Conservation (phyloP, 2,329 filamentous ascomycete species). For the Raffaelea ambrosiae region DNA sequence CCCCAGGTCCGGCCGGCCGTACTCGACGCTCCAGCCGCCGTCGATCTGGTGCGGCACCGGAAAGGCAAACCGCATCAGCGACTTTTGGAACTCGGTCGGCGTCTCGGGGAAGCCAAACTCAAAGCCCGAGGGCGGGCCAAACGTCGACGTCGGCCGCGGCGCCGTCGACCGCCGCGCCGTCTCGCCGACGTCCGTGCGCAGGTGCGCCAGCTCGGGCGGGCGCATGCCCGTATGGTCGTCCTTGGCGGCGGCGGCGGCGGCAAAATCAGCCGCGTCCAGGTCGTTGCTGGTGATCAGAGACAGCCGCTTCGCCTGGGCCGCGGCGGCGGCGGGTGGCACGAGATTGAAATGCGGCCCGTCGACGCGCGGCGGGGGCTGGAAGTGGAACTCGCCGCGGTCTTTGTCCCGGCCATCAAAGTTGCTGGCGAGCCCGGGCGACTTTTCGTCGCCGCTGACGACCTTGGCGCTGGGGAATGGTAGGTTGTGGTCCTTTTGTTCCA, state of each 20-base stretch:
- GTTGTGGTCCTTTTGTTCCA: no score
- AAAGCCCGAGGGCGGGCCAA: constrained; percentile 55
- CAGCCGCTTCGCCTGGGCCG: neutral
- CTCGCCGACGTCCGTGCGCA: constrained; percentile 36
- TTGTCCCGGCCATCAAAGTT: constrained; percentile 3
- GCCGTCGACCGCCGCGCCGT: constrained; percentile 9
- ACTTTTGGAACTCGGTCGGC: constrained; percentile 82
- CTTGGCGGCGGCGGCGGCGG: neutral
- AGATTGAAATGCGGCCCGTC: constrained; percentile 52
- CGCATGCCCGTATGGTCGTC: constrained; percentile 15
- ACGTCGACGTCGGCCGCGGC: constrained; percentile 44
- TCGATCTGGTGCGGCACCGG: constrained; percentile 58
- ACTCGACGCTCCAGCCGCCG: constrained; percentile 86
- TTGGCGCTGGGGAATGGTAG: no score
- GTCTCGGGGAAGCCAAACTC: constrained; percentile 77
- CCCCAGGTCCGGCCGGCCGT: constrained; percentile 79
- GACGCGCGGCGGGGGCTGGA: constrained; percentile 36
- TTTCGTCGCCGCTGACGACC: no score
- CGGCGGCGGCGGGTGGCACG: constrained; percentile 26
- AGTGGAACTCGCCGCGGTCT: constrained; percentile 44
- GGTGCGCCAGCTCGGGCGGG: constrained; percentile 48
- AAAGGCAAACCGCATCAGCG: constrained; percentile 83
- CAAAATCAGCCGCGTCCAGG: neutral
- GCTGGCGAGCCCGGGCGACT: no score
- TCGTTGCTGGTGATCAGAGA: neutral